These are phyloP conservation scores for Starmerella tilneyi DNA, from an alignment of 805 yeast genomes.

Conservation along the genomic window DNA sequence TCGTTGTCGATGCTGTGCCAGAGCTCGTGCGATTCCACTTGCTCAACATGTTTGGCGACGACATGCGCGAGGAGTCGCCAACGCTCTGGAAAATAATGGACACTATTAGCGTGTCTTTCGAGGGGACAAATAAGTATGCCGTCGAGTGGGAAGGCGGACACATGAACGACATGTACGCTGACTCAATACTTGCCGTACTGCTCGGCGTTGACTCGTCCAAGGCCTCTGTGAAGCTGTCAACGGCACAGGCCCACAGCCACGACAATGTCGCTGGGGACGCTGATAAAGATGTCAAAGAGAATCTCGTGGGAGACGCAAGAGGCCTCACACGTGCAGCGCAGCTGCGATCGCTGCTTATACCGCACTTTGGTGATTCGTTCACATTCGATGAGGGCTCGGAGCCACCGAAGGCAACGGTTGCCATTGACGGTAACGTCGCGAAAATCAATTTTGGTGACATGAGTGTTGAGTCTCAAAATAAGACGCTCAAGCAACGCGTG, in stretches of 20 bases:
- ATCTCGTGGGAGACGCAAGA: conserved; percentile 11
- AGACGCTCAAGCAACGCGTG: conserved; percentile 69
- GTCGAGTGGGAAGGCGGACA: conserved; percentile 88
- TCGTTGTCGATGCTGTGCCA: conserved; percentile 69
- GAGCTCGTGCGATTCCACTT: conserved; percentile 81
- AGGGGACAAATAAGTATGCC: conserved; percentile 41
- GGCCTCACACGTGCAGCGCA: conserved; percentile 37
- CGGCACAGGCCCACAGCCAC: conserved; percentile 38
- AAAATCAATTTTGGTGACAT: conserved; percentile 52
- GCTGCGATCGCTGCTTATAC: conserved; percentile 52
- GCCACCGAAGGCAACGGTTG: conserved; percentile 43
- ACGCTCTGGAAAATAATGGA: conserved; percentile 47
- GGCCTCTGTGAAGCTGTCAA: conserved; percentile 81
- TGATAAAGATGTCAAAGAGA: conserved; percentile 22
- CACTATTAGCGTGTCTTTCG: conserved; percentile 43
- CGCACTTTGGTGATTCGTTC: conserved; percentile 83
- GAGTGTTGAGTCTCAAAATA: conserved; percentile 61
- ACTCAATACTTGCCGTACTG: conserved; percentile 79
- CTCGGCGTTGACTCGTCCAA: conserved; percentile 91
- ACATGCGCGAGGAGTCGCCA: conserved; percentile 34
- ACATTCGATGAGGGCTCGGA: conserved; percentile 26
- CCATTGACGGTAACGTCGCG: conserved; percentile 69
- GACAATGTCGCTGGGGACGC: conserved; percentile 28
- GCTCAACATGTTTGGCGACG: conserved; percentile 88
- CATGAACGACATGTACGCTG: conserved; percentile 88